Evolutionary conservation across 1,284 basidiomycete genomes (phyloP).

Genomic region (Phlebopus sp.): DNA sequence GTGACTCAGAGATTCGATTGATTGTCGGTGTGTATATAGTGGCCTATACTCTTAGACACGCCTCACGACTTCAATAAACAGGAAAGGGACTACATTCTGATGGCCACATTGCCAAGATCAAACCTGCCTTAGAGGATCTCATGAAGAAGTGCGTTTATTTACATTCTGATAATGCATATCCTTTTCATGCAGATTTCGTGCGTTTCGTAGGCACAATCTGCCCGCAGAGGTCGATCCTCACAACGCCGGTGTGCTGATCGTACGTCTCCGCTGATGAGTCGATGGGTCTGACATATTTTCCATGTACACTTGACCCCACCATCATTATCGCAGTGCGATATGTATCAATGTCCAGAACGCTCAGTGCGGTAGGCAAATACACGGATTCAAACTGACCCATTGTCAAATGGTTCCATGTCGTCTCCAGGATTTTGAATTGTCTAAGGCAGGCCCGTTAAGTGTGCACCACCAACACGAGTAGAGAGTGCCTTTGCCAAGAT

Average conservation of each 20-base stretch:
- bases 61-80: slow-evolving; percentile 15
- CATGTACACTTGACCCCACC: background rate
- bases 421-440: no score
- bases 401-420: no score
- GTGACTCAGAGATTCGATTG: slow-evolving; percentile 71
- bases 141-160: slow-evolving; percentile 65
- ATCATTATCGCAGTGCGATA: background rate
- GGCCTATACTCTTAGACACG: background rate
- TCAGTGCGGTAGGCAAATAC: no score
- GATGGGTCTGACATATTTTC: background rate
- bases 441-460: no score
- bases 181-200: background rate
- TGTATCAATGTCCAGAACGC: no score
- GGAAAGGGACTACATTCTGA: slow-evolving; percentile 87
- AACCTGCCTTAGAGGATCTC: slow-evolving; percentile 88
- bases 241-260: slow-evolving; percentile 86
- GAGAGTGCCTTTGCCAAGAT: no score
- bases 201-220: slow-evolving; percentile 21
- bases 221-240: slow-evolving; percentile 64
- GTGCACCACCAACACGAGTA: no score
- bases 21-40: slow-evolving; percentile 71
- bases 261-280: slow-evolving; percentile 55
- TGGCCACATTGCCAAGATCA: slow-evolving; percentile 82
- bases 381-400: no score
- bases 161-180: background rate